Percentiles rank a stretch among this genome's conserved stretches.
These are phyloP conservation scores for Backusella mclennaniae DNA, from an alignment of 192 early-diverging fungal species.

Conservation along the genomic window DNA sequence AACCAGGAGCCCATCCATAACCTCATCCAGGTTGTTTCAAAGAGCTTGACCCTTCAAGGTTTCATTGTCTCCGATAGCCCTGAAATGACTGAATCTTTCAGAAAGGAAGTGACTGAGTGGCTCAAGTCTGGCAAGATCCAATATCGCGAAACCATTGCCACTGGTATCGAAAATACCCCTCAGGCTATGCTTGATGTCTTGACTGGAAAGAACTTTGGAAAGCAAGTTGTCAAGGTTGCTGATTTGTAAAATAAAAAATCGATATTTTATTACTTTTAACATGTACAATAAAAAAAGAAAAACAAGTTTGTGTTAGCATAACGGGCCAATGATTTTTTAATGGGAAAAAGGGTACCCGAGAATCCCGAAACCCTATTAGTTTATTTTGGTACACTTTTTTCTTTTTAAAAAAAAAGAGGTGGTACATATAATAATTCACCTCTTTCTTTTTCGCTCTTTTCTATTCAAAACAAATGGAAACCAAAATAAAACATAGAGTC, in stretches of 20 bases:
- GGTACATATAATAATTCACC: not conserved
- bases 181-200: conserved; percentile 62
- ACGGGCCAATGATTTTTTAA: not conserved
- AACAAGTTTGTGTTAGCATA: not conserved
- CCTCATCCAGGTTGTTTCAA: conserved; percentile 49
- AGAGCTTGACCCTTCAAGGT: conserved; percentile 61
- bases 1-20: conserved; percentile 54
- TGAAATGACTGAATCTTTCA: conserved; percentile 48
- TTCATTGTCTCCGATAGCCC: conserved; percentile 57
- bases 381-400: not conserved
- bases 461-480: not conserved
- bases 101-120: conserved; percentile 52
- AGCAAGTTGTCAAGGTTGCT: conserved; percentile 55
- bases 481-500: not conserved
- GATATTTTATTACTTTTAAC: not conserved
- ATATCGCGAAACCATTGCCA: conserved; percentile 53
- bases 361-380: not conserved
- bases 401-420: not conserved
- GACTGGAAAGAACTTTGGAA: conserved; percentile 69
- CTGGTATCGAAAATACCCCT: conserved; percentile 66
- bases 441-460: not conserved
- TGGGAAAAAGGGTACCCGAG: not conserved
- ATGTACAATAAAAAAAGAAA: not conserved
- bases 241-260: conserved; percentile 36
- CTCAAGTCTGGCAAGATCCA: conserved; percentile 58